Base-by-base conservation (phyloP, 768 basidiomycete species). In the Crepidotus variabilis region DNA sequence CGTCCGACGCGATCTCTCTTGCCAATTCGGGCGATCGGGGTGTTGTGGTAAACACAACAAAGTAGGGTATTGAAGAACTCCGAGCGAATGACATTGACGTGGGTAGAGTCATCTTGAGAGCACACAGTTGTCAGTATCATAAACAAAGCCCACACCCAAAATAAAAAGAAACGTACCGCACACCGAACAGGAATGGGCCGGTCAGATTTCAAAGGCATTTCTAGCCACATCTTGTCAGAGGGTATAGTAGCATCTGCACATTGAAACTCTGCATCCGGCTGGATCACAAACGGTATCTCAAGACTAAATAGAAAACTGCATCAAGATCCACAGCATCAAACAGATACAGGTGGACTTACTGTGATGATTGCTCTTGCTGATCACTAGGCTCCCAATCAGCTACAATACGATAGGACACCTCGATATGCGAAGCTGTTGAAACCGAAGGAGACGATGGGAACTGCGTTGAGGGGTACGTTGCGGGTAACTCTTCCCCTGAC, bases 1-100 rank as follows among this genome's bases (percentile, higher is more conserved):
- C 85, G 65, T 89, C 87, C 3, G 85, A 64, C 7, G 86, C 83
- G 34, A 90, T 87, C 63, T 90, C 87, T 56, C 77, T 78, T 8
- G 83, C 78, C 32, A 89, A 70, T 10, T 69, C 60, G 1, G 75
- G 68, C 16, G 83, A 85, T 39, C 82, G 75, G 16, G 84, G 81
- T 7, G 70, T 80, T 28, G 88, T 88, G 9, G 82, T 81, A 69
- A 89, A 89, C 24, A 89, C 84, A 51, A 88, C 85, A 62, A 84
- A 90, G 63, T 84, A 89, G 11, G 87, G 82, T 58, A 90, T 79
- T n/a, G 78, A 79, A 16, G 77, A 77, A 22, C 77, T 67, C 24
- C 88, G 86, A 61, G 82, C 75, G 70, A 88, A 88, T 3, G 78
- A 79, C 11, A 81, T 74, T 14, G 81, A 77, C 22, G 78, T 78